A percentile compares a stretch with the other conserved stretches of the same genome.
These are phyloP conservation scores for Leishmania turanica DNA, from an alignment of 208 protist genomes.

Conservation along the genomic window DNA sequence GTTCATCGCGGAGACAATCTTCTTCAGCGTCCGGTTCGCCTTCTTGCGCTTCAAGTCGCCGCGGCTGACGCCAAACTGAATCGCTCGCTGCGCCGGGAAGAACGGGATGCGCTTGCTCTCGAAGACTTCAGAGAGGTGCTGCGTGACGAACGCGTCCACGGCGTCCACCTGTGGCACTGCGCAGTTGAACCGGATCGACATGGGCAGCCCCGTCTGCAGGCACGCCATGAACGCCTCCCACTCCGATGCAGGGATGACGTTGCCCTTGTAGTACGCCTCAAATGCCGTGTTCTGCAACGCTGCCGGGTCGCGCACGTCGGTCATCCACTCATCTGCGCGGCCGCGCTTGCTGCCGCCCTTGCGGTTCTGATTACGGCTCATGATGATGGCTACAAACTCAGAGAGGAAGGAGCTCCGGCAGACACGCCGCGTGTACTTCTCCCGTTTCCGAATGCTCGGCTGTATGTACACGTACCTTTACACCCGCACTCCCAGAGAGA, in stretches of 20 bases:
- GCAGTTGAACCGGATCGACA: slow-evolving; percentile 67
- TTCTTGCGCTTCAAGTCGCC: slow-evolving; percentile 81
- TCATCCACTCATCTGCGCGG: slow-evolving; percentile 60
- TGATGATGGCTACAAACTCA: slow-evolving; percentile 28
- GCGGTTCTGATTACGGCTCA: slow-evolving; percentile 79
- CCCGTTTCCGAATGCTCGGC: background rate
- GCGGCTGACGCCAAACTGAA: slow-evolving; percentile 82
- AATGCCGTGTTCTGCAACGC: slow-evolving; percentile 72
- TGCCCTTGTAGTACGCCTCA: slow-evolving; percentile 71
- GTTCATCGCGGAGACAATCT: slow-evolving; percentile 81
- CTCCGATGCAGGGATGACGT: slow-evolving; percentile 59
- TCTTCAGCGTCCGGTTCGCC: slow-evolving; percentile 63
- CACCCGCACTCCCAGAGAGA: background rate
- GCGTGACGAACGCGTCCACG: slow-evolving; percentile 45
- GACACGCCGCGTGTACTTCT: slow-evolving; percentile 3
- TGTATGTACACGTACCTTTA: background rate
- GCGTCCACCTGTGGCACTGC: slow-evolving; percentile 32
- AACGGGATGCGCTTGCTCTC: slow-evolving; percentile 55
- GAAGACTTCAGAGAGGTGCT: slow-evolving; percentile 47
- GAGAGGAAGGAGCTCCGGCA: background rate
- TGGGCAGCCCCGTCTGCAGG: slow-evolving; percentile 75
- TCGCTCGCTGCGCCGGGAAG: slow-evolving; percentile 51
- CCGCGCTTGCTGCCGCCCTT: slow-evolving; percentile 69
- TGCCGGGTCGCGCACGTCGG: slow-evolving; percentile 58
- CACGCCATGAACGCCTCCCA: slow-evolving; percentile 65